Conservation (phyloP, 768 basidiomycete species). For the Xerocomus brunneocitrinus region DNA sequence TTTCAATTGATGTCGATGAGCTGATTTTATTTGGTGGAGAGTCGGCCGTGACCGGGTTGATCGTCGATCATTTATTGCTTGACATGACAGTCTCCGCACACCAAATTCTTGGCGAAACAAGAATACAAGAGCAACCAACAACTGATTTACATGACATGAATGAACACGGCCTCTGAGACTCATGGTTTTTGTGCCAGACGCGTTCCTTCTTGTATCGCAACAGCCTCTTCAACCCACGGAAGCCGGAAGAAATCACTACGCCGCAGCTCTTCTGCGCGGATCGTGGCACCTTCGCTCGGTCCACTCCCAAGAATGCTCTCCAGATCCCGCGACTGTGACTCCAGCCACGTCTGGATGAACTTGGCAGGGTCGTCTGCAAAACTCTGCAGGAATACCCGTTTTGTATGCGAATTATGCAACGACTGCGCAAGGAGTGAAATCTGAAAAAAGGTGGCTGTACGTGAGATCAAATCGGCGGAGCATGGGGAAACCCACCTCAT, state of each 20-base stretch:
- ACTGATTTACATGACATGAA: not conserved
- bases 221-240: constrained; percentile 89
- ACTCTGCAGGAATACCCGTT: constrained; percentile 77
- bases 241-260: constrained; percentile 87
- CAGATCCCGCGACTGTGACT: constrained; percentile 87
- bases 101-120: not conserved
- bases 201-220: constrained; percentile 79
- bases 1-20: not conserved
- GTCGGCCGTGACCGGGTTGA: constrained; percentile 12
- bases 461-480: constrained; percentile 17
- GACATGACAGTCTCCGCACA: no score
- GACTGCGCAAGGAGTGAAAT: constrained; percentile 82
- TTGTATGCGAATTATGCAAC: constrained; percentile 81
- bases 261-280: constrained; percentile 84
- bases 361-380: constrained; percentile 75
- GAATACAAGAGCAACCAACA: not conserved
- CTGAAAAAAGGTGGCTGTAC: constrained; percentile 35
- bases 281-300: constrained; percentile 68
- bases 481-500: constrained; percentile 57
- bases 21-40: constrained; percentile 14
- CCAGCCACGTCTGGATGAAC: constrained; percentile 88
- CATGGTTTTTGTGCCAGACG: constrained; percentile 55
- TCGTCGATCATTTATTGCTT: constrained; percentile 3
- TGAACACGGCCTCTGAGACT: not conserved
- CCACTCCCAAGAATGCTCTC: constrained; percentile 89